A percentile compares a stretch with the other conserved stretches of the same genome.
These are phyloP conservation scores for Candida adriatica DNA, from an alignment of 805 yeast species.

Conservation along the genomic window DNA sequence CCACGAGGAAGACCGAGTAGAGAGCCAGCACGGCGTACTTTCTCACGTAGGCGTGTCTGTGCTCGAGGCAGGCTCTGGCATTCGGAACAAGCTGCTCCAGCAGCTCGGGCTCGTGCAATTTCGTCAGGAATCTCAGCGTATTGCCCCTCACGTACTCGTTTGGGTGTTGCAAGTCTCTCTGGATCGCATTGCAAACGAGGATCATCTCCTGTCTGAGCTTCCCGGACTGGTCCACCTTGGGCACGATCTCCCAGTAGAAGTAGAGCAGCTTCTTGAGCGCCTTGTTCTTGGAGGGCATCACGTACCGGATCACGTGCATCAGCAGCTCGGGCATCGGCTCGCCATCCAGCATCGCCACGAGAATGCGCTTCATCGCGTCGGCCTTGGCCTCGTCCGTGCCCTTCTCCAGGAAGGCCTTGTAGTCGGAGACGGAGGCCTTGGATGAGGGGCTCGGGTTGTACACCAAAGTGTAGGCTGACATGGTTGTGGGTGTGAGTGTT, in stretches of 20 bases:
- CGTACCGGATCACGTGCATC: constrained; percentile 95
- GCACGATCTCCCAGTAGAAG: constrained; percentile 97
- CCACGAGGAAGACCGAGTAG: constrained; percentile 69
- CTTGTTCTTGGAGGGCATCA: constrained; percentile 92
- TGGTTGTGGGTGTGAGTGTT: background rate
- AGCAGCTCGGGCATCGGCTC: constrained; percentile 87
- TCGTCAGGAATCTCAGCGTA: constrained; percentile 85
- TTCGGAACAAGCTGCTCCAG: constrained; percentile 94
- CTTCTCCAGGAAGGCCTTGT: constrained; percentile 73
- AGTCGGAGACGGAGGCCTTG: constrained; percentile 60
- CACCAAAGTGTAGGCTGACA: constrained; percentile 70
- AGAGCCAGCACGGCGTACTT: constrained; percentile 95
- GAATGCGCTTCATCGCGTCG: constrained; percentile 81
- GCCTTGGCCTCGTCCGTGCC: constrained; percentile 85
- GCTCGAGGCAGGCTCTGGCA: constrained; percentile 84
- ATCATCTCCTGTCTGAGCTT: constrained; percentile 98
- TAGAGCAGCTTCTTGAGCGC: constrained; percentile 87
- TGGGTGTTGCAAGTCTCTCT: constrained; percentile 96
- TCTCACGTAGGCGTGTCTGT: constrained; percentile 96
- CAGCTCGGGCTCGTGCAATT: constrained; percentile 86
- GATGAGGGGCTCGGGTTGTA: constrained; percentile 66
- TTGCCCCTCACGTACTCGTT: constrained; percentile 96
- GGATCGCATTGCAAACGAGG: constrained; percentile 94
- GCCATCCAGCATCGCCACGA: constrained; percentile 84
- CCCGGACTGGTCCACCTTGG: constrained; percentile 81